Percentiles rank a stretch among this genome's conserved stretches.
Conservation (phyloP, 495 filamentous ascomycete species). For the Penicillium bovifimosum region DNA sequence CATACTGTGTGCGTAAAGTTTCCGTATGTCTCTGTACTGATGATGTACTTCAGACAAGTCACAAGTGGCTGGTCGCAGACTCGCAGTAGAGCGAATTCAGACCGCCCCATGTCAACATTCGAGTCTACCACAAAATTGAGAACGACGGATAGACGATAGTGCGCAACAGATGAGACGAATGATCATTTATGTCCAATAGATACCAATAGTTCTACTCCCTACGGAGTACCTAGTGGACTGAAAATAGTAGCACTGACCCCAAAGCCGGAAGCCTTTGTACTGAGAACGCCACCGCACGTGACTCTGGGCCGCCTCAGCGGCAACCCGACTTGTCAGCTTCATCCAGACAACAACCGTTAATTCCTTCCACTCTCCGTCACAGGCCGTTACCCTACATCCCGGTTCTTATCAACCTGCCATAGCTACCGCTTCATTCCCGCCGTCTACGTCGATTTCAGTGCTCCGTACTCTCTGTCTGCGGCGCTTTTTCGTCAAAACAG, state of each 20-base stretch:
- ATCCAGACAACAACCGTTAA: constrained; percentile 17
- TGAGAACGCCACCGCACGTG: constrained; percentile 27
- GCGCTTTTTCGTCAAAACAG: constrained; percentile 13
- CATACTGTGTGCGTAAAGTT: not conserved
- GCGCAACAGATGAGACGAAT: not conserved
- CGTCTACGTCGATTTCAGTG: not conserved
- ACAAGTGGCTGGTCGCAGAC: constrained; percentile 10
- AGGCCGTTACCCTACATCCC: constrained; percentile 6
- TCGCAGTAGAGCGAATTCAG: constrained; percentile 9
- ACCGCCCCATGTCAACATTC: not conserved
- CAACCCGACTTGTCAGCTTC: constrained; percentile 39
- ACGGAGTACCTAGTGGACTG: not conserved
- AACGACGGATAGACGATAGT: not conserved
- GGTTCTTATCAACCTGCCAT: constrained; percentile 3
- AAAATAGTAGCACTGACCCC: not conserved
- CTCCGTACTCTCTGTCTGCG: not conserved
- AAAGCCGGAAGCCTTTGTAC: constrained; percentile 3
- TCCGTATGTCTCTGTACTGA: not conserved
- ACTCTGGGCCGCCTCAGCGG: constrained; percentile 23
- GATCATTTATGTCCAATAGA: not conserved
- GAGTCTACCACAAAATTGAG: not conserved
- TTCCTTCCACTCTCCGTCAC: constrained; percentile 14
- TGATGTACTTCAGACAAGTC: not conserved
- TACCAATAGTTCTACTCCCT: not conserved
- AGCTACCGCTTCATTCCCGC: not conserved